These are phyloP conservation scores for Gardenia jasminoides DNA, from an alignment of 257 asterid species.

Conservation along the genomic window DNA sequence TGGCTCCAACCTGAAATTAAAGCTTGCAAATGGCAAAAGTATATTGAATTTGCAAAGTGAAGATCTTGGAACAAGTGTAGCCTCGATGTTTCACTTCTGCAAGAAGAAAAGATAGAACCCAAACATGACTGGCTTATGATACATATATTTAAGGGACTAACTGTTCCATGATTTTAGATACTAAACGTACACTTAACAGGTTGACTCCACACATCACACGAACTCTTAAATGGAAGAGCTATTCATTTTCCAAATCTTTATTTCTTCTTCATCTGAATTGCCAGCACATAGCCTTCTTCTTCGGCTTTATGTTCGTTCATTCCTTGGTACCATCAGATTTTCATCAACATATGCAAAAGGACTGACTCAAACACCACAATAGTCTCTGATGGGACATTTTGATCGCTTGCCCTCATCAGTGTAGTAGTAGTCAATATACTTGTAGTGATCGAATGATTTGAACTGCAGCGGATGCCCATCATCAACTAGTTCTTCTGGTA, in stretches of 20 bases:
- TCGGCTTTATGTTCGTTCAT: neutral
- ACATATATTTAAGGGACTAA: no score
- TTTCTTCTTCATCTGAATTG: neutral
- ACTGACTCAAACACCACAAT: neutral
- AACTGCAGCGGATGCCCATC: conserved; percentile 10
- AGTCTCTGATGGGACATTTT: neutral
- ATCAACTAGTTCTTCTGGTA: conserved; percentile 49
- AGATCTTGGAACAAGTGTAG: neutral
- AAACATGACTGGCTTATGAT: neutral
- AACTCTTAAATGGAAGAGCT: neutral
- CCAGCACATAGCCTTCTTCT: neutral
- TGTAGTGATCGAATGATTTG: conserved; percentile 58
- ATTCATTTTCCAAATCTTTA: neutral
- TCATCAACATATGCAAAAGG: neutral
- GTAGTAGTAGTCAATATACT: conserved; percentile 20
- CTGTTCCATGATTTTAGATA: no score
- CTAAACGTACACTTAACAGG: neutral
- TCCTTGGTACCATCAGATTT: neutral
- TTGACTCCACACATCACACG: neutral
- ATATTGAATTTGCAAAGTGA: neutral
- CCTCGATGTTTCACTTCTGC: neutral
- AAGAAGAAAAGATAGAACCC: neutral
- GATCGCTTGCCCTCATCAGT: neutral
- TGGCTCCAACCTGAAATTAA: neutral
- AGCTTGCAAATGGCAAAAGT: neutral